phyloP scores from a whole-genome alignment of 768 basidiomycete genomes.

The Macrolepiota albuminosa region DNA sequence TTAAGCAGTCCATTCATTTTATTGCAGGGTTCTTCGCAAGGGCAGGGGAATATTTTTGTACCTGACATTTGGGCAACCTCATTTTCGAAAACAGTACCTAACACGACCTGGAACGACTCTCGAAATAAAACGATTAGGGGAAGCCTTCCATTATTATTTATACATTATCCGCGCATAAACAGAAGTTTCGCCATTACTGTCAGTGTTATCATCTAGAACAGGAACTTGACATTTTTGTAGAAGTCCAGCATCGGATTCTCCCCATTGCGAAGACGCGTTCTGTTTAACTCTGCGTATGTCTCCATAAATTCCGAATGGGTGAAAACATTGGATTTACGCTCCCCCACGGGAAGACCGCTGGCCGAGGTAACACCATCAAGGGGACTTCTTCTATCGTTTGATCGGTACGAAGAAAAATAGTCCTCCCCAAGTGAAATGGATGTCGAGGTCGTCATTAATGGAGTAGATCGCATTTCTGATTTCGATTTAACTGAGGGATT shows the following conservation, averaged over 20 bases:
- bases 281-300: constrained; percentile 72
- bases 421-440: constrained; percentile 49
- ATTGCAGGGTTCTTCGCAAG: constrained; percentile 55
- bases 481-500: constrained; percentile 13
- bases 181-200: neutral
- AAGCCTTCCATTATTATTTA: constrained; percentile 80
- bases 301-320: constrained; percentile 86
- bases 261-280: constrained; percentile 71
- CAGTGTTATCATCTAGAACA: constrained; percentile 48
- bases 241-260: constrained; percentile 88
- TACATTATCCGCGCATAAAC: constrained; percentile 48
- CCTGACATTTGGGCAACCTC: constrained; percentile 86
- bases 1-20: neutral
- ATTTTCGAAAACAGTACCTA: constrained; percentile 74
- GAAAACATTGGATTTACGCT: constrained; percentile 79
- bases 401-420: constrained; percentile 70
- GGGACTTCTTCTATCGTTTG: constrained; percentile 53
- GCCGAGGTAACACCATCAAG: constrained; percentile 69
- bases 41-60: constrained; percentile 64
- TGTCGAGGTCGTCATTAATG: constrained; percentile 45
- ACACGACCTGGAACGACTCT: constrained; percentile 50
- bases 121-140: constrained; percentile 68
- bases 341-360: constrained; percentile 75
- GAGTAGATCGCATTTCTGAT: constrained; percentile 41
- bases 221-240: constrained; percentile 91